Base-by-base conservation (phyloP, 2,329 filamentous ascomycete genomes). In the Aspergillus calidoustus region DNA sequence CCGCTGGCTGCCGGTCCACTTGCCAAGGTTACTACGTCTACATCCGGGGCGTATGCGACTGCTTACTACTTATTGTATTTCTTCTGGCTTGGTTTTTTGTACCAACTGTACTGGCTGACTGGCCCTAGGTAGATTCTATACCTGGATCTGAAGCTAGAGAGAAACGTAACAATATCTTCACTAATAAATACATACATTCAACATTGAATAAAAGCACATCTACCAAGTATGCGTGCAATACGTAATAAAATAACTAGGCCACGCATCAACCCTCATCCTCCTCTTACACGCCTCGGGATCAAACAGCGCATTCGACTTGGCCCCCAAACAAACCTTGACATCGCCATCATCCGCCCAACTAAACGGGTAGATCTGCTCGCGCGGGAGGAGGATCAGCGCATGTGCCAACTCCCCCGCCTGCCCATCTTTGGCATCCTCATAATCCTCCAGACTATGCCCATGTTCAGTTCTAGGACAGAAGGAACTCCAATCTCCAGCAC, bases 231-330 rank as follows among this genome's bases (percentile, higher is more conserved):
- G 66, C 13, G 66, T 68, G 59, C 66, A 68, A 47, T 68, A 68
- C 3, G 66, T 68, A 56, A 68, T 68, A 25, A 68, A 68, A 49
- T 68, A 68, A 53, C 66, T 68, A 23, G 66, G 66, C 66, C 66
- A 68, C n/a, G 60, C 65, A 7, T 68, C 66, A 44, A 68, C 62
- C 47, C 64, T 57, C 57, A 68, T 66, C 15, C 60, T 15, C 22
- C 60, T 22, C 43, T 68, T 68, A 47, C 66, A 68, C 52, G 54
- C 59, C 31, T 66, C 66, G 1, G 66, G 56, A 58, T 68, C 60
- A 47, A 68, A 68, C 8, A 53, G 22, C n/a, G 60, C 54, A n/a
- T 67, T 67, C 15, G 43, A 38, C 38, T 53, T 60, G 2, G 65
- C 61, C 17, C 63, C 66, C 48, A 64, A 47, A 53, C 66, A 68